Conservation (phyloP, 2,329 filamentous ascomycete species). For the Boeremia exigua region DNA sequence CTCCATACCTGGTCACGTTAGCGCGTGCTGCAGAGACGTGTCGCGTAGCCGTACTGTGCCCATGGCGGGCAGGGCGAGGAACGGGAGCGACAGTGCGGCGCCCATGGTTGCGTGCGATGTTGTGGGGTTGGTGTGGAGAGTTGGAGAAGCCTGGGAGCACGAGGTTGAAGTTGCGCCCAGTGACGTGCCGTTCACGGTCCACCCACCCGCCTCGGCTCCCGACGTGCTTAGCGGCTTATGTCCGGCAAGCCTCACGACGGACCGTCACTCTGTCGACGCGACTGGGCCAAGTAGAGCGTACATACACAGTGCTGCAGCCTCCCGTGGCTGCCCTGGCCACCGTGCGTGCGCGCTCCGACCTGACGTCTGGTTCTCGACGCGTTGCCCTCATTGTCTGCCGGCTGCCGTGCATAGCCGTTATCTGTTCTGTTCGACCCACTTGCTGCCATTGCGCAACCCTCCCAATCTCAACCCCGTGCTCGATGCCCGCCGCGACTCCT, state of each 20-base stretch:
- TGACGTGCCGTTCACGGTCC: constrained; percentile 4
- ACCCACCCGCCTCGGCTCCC: constrained; percentile 14
- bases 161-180: constrained; percentile 22
- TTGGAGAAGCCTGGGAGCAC: constrained; percentile 11
- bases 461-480: constrained; percentile 8
- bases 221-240: constrained; percentile 29
- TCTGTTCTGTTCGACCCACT: constrained; percentile 20
- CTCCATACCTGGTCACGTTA: constrained; percentile 68
- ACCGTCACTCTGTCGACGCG: not conserved
- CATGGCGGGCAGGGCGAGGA: constrained; percentile 85
- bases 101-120: constrained; percentile 68
- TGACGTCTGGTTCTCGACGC: not conserved
- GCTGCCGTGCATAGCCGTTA: constrained; percentile 15
- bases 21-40: constrained; percentile 7
- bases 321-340: too few species aligned
- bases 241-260: constrained; percentile 14
- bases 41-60: constrained; percentile 71
- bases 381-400: not conserved
- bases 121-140: constrained; percentile 14
- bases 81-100: constrained; percentile 84
- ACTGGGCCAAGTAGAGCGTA: not conserved
- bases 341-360: not conserved
- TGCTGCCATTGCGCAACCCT: constrained; percentile 18
- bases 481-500: constrained; percentile 16
- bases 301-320: too few species aligned